A percentile compares a stretch with the other conserved stretches of the same genome.
Conservation (phyloP, 2,329 filamentous ascomycete genomes). For the Tolypocladium guangdongense region DNA sequence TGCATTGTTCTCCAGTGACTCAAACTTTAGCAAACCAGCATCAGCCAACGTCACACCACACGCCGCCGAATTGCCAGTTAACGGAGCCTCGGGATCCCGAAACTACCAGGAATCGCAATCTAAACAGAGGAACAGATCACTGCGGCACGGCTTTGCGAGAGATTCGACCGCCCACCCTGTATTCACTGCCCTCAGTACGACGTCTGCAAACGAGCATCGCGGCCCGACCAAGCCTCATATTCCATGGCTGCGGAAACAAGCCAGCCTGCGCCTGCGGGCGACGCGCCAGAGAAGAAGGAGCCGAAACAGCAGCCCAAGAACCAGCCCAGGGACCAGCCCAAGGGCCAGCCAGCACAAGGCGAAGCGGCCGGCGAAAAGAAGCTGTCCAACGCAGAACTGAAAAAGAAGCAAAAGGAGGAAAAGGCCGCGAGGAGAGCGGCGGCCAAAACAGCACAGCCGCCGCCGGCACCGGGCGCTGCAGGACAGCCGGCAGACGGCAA, state of each 20-base stretch:
- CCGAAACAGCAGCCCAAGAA: conserved; percentile 12
- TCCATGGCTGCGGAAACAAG: conserved; percentile 22
- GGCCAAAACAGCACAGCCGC: conserved; percentile 45
- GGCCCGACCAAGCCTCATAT: background rate
- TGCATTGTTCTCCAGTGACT: conserved; percentile 22
- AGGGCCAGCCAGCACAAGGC: conserved; percentile 8
- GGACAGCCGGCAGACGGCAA: conserved; percentile 32
- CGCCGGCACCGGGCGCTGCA: conserved; percentile 25
- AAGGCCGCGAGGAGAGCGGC: conserved; percentile 77
- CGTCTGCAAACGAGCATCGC: too few relatives aligned
- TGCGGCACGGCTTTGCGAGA: background rate
- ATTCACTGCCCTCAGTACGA: background rate
- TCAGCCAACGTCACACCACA: conserved; percentile 1
- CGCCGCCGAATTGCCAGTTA: background rate
- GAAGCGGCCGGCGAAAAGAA: conserved; percentile 35
- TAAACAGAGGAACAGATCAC: background rate
- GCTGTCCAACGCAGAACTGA: conserved; percentile 66
- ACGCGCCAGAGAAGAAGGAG: conserved; percentile 7
- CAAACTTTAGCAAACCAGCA: conserved; percentile 12
- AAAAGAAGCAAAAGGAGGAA: conserved; percentile 82
- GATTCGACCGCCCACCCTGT: background rate
- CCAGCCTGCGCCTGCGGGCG: conserved; percentile 16
- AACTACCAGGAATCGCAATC: background rate
- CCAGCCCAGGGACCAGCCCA: conserved; percentile 14
- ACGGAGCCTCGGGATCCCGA: too few relatives aligned